phyloP scores from a whole-genome alignment of 1,284 basidiomycete genomes.

The Cutaneotrichosporon cutaneum region DNA sequence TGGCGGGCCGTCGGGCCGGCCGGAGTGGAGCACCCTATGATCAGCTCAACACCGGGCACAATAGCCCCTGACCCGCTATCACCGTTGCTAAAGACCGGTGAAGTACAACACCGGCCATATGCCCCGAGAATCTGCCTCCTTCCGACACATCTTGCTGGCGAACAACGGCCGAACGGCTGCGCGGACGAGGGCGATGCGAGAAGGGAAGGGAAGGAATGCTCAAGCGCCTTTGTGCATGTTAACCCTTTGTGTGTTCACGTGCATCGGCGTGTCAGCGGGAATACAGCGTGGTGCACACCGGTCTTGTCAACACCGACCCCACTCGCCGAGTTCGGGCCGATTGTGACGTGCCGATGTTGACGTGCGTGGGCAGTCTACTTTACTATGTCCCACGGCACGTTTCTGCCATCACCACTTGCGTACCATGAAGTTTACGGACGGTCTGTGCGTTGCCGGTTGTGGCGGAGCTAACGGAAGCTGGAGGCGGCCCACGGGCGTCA shows the following conservation, averaged over 20 bases:
- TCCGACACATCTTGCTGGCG: no score
- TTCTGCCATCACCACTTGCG: not conserved
- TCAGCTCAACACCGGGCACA: no score
- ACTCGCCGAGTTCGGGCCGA: not conserved
- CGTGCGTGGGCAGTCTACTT: not conserved
- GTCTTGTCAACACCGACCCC: not conserved
- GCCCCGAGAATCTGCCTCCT: no score
- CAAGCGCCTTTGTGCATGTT: no score
- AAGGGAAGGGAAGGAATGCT: no score
- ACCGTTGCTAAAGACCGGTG: no score
- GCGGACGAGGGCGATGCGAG: no score
- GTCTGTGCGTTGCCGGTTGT: constrained; percentile 54
- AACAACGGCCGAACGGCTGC: not conserved
- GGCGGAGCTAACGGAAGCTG: constrained; percentile 24
- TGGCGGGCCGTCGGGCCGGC: no score
- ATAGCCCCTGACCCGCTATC: no score
- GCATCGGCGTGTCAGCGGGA: not conserved
- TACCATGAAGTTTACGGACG: constrained; percentile 56
- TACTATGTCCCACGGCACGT: not conserved
- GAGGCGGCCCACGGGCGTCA: constrained; percentile 33
- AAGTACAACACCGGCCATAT: no score
- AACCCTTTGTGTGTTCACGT: no score
- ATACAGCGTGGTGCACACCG: not conserved
- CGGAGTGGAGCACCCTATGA: no score
- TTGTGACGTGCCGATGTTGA: not conserved